Evolutionary conservation across 352 stramenopile species (phyloP), one percentile per base, ranked within the genome.

Genomic region (Pythium folliculosum): DNA sequence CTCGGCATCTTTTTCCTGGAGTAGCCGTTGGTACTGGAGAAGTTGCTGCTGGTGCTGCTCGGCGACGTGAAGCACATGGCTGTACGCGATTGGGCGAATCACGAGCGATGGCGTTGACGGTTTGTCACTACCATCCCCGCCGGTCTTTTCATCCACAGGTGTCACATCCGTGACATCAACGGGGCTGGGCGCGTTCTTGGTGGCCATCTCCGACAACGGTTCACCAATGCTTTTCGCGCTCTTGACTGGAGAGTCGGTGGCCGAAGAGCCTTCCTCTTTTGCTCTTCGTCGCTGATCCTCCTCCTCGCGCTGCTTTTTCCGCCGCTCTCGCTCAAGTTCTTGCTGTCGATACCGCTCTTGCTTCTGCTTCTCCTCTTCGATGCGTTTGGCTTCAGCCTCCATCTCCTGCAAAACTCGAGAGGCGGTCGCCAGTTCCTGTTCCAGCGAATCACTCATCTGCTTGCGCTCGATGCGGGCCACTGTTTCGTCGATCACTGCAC

Each of bases 381-480:
- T 7, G 7, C 66, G 59, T 32, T 67, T 75, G 45, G 22, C 48
- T 22, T 69, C 72, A 38, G 49, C 59, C 12, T 71, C 52, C 19
- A 88, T 74, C 2, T 78, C 69, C n/a, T 75, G 53, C 32, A 92
- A 45, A 19, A 92, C 77, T 7, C 63, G 49, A 7, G 73, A 75
- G 37, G 86, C 82, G 21, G 50, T 63, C 7, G 76, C 55, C 10
- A 91, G 77, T 51, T 94, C 86, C 16, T 84, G 71, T 13, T 77
- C 58, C 17, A 94, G 57, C 23, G 78, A 69, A n/a, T 90, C 83
- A 21, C 63, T 75, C 86, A 94, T 94, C 57, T 91, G 80, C 61
- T 92, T 92, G 8, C 86, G 81, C 62, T 91, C 81, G 0, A 80
- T 76, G 6, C 86, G 81, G 21, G 81, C 86, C 45, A 94, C 67